Evolutionary conservation across 192 early-diverging fungal species (phyloP).

Genomic region (Coemansia sp.): DNA sequence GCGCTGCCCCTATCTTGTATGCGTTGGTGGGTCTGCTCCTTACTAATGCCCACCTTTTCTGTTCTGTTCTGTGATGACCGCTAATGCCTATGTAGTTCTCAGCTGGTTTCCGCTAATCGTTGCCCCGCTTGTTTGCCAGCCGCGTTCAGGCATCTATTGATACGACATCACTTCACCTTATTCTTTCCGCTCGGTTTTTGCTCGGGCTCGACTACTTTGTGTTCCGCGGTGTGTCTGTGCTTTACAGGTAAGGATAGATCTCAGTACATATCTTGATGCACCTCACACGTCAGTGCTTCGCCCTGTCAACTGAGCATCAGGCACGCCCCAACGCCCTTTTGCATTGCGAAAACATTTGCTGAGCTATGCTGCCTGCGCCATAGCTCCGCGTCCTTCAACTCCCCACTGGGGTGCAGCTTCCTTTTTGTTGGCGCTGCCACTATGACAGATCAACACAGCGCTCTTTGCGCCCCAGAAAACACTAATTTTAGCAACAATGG

Average conservation of each 20-base stretch:
- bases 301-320: neutral
- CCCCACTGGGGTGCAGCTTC: neutral
- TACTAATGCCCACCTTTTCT: neutral
- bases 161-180: slow-evolving; percentile 2
- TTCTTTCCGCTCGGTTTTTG: neutral
- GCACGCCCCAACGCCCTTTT: neutral
- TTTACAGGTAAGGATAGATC: slow-evolving; percentile 7
- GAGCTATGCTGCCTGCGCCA: neutral
- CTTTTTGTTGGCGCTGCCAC: neutral
- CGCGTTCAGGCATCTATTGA: neutral
- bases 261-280: neutral
- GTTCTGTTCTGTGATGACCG: neutral
- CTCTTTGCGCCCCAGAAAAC: neutral
- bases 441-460: slow-evolving; percentile 6
- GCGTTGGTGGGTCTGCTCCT: neutral
- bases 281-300: neutral
- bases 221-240: slow-evolving; percentile 3
- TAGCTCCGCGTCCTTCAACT: neutral
- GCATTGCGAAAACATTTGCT: neutral
- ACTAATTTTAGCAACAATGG: slow-evolving; percentile 14
- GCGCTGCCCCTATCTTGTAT: neutral
- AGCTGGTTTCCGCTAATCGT: neutral
- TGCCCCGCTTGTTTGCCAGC: neutral
- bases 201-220: slow-evolving; percentile 5
- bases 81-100: slow-evolving; percentile 1